Percentiles rank a stretch among this genome's conserved stretches.
These are phyloP conservation scores for Amanita rubescens DNA, from an alignment of 768 basidiomycete genomes.

Conservation along the genomic window DNA sequence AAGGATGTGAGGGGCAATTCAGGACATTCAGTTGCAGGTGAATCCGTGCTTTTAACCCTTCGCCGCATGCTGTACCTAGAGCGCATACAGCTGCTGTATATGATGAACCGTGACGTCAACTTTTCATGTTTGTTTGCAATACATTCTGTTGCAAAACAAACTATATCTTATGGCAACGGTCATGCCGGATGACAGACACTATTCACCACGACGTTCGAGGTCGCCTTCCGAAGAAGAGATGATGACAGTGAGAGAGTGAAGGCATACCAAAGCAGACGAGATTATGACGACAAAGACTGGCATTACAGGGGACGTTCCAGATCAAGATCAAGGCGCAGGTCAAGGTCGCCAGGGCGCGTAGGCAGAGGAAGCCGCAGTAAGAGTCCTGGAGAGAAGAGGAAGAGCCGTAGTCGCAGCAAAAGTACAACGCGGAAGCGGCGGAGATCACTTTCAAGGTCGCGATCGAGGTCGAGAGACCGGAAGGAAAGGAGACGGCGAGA, in stretches of 20 bases:
- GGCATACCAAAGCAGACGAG: not conserved
- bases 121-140: not conserved
- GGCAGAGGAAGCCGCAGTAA: not conserved
- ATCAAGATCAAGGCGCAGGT: slow-evolving; percentile 14
- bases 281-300: slow-evolving; percentile 3
- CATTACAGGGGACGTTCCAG: slow-evolving; percentile 4
- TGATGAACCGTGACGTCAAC: slow-evolving; percentile 1
- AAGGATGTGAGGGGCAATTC: too few species aligned
- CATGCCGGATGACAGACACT: slow-evolving; percentile 4
- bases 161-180: too few species aligned
- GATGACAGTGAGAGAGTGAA: not conserved
- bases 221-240: slow-evolving; percentile 3
- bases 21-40: too few species aligned
- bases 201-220: slow-evolving; percentile 1
- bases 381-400: slow-evolving; percentile 3
- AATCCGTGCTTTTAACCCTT: not conserved
- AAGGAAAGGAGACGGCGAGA: slow-evolving; percentile 11
- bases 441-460: slow-evolving; percentile 21
- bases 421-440: slow-evolving; percentile 30
- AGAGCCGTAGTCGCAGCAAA: slow-evolving; percentile 20
- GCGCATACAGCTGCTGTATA: not conserved
- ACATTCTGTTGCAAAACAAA: slow-evolving; percentile 4
- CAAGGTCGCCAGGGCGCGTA: slow-evolving; percentile 11
- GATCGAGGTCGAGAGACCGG: slow-evolving; percentile 26
- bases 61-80: not conserved